Percentiles rank a stretch among this genome's conserved stretches.
Conservation (phyloP, 352 stramenopile species). For the Globisporangium takayamanum region DNA sequence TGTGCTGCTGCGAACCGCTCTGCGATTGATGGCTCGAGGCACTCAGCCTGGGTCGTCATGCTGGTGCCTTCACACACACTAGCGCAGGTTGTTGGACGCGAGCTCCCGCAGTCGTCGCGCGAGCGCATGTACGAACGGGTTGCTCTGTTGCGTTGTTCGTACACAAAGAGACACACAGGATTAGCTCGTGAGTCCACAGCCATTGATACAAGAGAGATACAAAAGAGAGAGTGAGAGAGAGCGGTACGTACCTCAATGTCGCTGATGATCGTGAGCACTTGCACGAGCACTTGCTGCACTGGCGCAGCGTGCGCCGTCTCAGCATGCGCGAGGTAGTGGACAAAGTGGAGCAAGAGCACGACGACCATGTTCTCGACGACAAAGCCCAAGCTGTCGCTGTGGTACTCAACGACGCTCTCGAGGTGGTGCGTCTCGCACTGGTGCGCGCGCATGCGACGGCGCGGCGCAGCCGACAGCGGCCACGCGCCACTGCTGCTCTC, state of each 20-base stretch:
- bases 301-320: slow-evolving; percentile 20
- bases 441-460: slow-evolving; percentile 23
- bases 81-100: slow-evolving; percentile 13
- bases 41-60: neutral
- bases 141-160: slow-evolving; percentile 24
- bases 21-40: neutral
- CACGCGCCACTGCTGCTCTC: slow-evolving; percentile 4
- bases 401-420: slow-evolving; percentile 64
- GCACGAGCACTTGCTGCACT: slow-evolving; percentile 53
- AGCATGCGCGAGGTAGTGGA: slow-evolving; percentile 43
- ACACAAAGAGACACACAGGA: slow-evolving; percentile 6
- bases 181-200: slow-evolving; percentile 1
- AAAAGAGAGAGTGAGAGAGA: neutral
- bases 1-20: neutral
- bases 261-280: slow-evolving; percentile 57
- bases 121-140: slow-evolving; percentile 63
- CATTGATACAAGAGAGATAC: neutral
- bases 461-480: neutral
- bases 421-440: slow-evolving; percentile 31
- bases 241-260: slow-evolving; percentile 46
- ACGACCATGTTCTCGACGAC: slow-evolving; percentile 75
- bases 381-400: slow-evolving; percentile 68
- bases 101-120: slow-evolving; percentile 64
- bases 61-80: neutral
- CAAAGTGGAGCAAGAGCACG: slow-evolving; percentile 62